phyloP scores from a whole-genome alignment of 2,329 filamentous ascomycete species.

The Aspergillus phoenicis region DNA sequence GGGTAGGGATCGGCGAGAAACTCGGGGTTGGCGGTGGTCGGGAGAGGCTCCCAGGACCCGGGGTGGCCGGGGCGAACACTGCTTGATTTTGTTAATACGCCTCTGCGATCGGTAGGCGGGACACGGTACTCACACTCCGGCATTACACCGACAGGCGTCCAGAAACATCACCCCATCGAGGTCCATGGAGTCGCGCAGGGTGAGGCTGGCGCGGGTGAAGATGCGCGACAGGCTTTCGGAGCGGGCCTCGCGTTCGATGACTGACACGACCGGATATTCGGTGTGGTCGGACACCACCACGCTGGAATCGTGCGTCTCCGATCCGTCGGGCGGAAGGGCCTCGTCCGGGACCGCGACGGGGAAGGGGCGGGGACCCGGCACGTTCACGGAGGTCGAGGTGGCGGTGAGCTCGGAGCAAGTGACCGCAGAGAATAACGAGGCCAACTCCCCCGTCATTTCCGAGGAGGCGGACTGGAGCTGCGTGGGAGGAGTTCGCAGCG shows the following conservation, averaged over 20 bases:
- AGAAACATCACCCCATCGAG: conserved; percentile 44
- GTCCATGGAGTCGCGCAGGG: conserved; percentile 48
- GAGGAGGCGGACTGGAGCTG: conserved; percentile 8
- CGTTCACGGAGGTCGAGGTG: conserved; percentile 5
- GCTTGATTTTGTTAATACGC: not conserved
- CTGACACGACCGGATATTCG: not conserved
- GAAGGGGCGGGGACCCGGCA: not conserved
- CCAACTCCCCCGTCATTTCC: conserved; percentile 11
- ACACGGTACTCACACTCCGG: conserved; percentile 25
- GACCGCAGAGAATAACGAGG: conserved; percentile 17
- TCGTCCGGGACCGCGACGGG: not conserved
- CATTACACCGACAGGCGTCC: conserved; percentile 25
- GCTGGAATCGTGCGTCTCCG: not conserved
- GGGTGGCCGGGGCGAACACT: conserved; percentile 21
- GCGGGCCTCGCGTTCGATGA: conserved; percentile 9
- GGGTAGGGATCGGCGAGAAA: conserved; percentile 18
- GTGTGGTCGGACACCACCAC: conserved; percentile 1
- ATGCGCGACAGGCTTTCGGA: conserved; percentile 30
- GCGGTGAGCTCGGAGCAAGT: conserved; percentile 16
- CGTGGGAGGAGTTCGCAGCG: not conserved
- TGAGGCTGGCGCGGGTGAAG: conserved; percentile 48
- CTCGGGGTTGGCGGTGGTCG: conserved; percentile 18
- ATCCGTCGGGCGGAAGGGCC: conserved; percentile 3
- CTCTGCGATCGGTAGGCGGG: not conserved
- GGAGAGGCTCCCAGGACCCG: conserved; percentile 29